Base-by-base conservation (phyloP, 352 stramenopile genomes). In the Phytophthora agathidicida region DNA sequence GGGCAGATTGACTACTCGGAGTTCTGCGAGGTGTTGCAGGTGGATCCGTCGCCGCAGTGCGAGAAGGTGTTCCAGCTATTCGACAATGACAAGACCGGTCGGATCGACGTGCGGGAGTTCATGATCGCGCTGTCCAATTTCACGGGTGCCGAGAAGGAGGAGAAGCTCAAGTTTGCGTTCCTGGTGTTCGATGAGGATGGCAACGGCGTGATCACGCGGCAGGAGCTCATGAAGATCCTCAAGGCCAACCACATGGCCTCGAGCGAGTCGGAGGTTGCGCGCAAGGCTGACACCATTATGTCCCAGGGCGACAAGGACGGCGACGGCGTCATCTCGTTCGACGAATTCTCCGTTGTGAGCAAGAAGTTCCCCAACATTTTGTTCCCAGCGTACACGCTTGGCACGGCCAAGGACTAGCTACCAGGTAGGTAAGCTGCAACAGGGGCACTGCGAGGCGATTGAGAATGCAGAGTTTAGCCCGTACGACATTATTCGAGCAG, bases 321-420 rank as follows among this genome's bases (percentile, higher is more conserved):
- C 58, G 95, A 98, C 76, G 94, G 96, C 20, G 91, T 98, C 41
- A 98, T 99, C 60, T 98, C 90, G 14, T 98, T 99, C 67, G 95
- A 99, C 59, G 96, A 98, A 71, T 98, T 98, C 68, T 88, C 96
- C 22, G 73, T 98, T 52, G 94, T 98, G 45, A 96, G 79, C 72
- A 98, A 98, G 71, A 98, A 98, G 65, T 99, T 98, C 64, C 94
- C 96, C 11, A 98, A 98, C 65, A 97, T 98, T 71, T 72, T 98
- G 19, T 97, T 96, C 75, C 90, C 89, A 23, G 82, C 83, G 30
- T 95, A 92, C 63, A 91, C 85, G 27, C 68, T 92, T 13, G 75
- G 74, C 13, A 77, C 74, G 11, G 73, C 74, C 5, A 90, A 88
- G 66, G 75, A 87, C 52, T 87, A 59, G 62, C 9, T 13, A 38